Conservation (phyloP, 306 rosid genomes). For the Gastrolobium bilobum region DNA sequence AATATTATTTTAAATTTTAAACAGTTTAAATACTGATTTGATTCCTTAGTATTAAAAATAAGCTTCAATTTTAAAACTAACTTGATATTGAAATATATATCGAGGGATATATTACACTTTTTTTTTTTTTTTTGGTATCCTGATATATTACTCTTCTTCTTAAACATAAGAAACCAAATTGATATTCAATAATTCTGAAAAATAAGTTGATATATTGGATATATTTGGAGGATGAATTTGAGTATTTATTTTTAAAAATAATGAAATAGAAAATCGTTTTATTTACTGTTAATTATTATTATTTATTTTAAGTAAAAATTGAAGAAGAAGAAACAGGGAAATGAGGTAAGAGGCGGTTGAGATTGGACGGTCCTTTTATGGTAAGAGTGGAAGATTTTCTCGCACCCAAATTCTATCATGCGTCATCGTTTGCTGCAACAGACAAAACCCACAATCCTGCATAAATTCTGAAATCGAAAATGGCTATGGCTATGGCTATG, state of each 20-base stretch:
- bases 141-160: too few relatives aligned
- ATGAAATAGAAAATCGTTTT: not conserved
- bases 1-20: too few relatives aligned
- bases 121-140: too few relatives aligned
- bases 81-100: too few relatives aligned
- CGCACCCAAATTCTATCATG: not conserved
- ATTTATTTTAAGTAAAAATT: not conserved
- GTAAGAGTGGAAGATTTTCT: not conserved
- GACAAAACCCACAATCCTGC: not conserved
- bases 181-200: too few relatives aligned
- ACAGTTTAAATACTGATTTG: too few relatives aligned
- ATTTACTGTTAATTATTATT: not conserved
- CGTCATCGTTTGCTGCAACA: not conserved
- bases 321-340: constrained; percentile 5
- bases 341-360: constrained; percentile 13
- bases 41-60: too few relatives aligned
- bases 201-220: too few relatives aligned
- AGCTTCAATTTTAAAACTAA: too few relatives aligned
- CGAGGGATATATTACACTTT: too few relatives aligned
- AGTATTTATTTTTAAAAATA: not conserved
- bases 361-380: not conserved
- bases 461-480: not conserved
- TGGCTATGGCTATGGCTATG: not conserved
- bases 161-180: too few relatives aligned
- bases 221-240: too few relatives aligned